Percentiles rank a stretch among this genome's conserved stretches.
phyloP scores from a whole-genome alignment of 2,329 filamentous ascomycete species.

The Colletotrichum musae region DNA sequence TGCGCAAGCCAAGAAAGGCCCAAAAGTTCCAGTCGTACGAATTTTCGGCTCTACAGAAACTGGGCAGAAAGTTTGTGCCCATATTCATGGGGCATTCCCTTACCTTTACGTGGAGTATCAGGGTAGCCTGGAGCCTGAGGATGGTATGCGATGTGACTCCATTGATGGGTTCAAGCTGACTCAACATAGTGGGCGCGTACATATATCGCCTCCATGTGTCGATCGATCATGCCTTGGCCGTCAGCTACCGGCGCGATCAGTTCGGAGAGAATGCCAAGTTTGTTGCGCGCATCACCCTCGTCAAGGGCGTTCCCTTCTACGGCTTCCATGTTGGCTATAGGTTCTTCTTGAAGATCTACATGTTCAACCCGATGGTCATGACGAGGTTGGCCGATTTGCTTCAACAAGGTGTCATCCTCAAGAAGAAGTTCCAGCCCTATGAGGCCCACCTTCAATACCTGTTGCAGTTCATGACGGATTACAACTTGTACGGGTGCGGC shows the following conservation, averaged over 20 bases:
- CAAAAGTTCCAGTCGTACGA: constrained; percentile 87
- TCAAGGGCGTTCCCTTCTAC: constrained; percentile 96
- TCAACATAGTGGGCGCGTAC: constrained; percentile 76
- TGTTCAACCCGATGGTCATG: constrained; percentile 90
- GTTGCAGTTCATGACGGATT: constrained; percentile 98
- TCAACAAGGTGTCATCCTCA: constrained; percentile 89
- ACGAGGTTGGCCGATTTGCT: constrained; percentile 90
- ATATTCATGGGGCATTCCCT: constrained; percentile 95
- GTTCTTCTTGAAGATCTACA: constrained; percentile 94
- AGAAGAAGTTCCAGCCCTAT: constrained; percentile 87
- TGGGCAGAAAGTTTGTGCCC: constrained; percentile 95
- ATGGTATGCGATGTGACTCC: constrained; percentile 67
- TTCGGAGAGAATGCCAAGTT: constrained; percentile 77
- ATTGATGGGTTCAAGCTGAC: neutral
- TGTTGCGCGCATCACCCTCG: constrained; percentile 90
- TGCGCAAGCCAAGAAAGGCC: constrained; percentile 72
- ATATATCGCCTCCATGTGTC: constrained; percentile 85
- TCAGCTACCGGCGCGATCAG: constrained; percentile 85
- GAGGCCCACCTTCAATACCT: constrained; percentile 95
- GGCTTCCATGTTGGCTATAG: constrained; percentile 94
- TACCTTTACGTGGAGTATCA: constrained; percentile 94
- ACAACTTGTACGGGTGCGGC: constrained; percentile 94
- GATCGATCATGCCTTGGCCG: constrained; percentile 90
- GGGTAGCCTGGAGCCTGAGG: constrained; percentile 75
- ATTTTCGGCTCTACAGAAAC: constrained; percentile 95